These are phyloP conservation scores for Eutypa lata DNA, from an alignment of 2,329 filamentous ascomycete genomes.

Conservation along the genomic window DNA sequence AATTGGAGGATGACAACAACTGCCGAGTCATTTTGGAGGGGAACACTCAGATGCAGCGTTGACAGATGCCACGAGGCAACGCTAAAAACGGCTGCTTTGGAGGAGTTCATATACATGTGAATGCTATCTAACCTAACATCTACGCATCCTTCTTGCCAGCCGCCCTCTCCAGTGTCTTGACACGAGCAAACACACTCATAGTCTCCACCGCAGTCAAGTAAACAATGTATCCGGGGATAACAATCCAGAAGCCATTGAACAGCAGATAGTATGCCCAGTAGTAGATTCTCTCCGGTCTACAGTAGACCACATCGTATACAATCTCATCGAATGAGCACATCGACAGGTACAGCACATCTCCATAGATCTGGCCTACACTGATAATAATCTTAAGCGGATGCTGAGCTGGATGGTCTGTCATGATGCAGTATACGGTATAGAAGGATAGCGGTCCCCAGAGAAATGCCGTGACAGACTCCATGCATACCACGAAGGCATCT, in stretches of 20 bases:
- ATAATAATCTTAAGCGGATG: slow-evolving; percentile 47
- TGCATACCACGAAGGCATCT: slow-evolving; percentile 52
- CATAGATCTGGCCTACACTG: slow-evolving; percentile 49
- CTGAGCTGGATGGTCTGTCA: slow-evolving; percentile 41
- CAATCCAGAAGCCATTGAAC: slow-evolving; percentile 52
- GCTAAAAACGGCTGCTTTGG: no score
- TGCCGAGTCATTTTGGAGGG: no score
- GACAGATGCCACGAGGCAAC: no score
- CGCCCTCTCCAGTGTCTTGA: no score
- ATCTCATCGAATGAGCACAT: slow-evolving; percentile 43
- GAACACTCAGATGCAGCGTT: no score
- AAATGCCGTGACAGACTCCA: slow-evolving; percentile 52
- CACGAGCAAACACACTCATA: no score
- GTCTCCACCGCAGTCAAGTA: no score
- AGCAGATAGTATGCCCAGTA: slow-evolving; percentile 53
- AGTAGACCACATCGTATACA: slow-evolving; percentile 39
- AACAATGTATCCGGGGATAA: slow-evolving; percentile 35
- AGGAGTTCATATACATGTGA: no score
- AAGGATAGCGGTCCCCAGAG: slow-evolving; percentile 54
- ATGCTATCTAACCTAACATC: no score
- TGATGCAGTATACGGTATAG: slow-evolving; percentile 41
- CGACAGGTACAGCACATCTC: slow-evolving; percentile 49
- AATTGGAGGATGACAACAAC: no score
- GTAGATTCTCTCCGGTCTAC: slow-evolving; percentile 48
- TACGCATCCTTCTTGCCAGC: no score